Conservation (phyloP, 139 green algal genomes). For the Picochlorum costavermella region DNA sequence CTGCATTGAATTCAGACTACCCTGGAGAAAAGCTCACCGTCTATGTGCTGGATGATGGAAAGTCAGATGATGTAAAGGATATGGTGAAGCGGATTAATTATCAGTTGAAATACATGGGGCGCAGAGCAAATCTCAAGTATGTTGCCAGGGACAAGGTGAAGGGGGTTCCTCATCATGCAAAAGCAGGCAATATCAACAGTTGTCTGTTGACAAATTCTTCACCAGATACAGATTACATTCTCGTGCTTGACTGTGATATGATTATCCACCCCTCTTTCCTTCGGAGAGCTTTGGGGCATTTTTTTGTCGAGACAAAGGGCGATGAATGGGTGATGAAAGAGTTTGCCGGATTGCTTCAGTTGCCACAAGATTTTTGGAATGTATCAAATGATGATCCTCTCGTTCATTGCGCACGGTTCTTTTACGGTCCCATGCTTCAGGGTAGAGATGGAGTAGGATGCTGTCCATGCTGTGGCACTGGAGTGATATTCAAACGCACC, state of each 20-base stretch:
- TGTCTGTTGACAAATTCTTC: background rate
- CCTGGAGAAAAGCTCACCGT: constrained; percentile 14
- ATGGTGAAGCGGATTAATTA: constrained; percentile 3
- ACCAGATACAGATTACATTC: background rate
- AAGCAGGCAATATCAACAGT: constrained; percentile 1
- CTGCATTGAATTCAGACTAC: constrained; percentile 18
- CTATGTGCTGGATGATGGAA: constrained; percentile 15
- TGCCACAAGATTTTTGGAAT: constrained; percentile 3
- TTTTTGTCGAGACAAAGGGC: background rate
- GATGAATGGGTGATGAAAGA: background rate
- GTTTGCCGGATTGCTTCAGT: background rate
- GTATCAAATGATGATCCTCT: background rate
- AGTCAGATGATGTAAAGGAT: background rate
- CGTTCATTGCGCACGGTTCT: background rate
- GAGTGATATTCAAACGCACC: background rate
- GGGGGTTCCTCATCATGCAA: background rate
- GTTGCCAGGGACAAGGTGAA: constrained; percentile 11
- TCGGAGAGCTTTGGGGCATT: background rate
- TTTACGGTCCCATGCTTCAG: constrained; percentile 6
- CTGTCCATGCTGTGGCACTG: background rate
- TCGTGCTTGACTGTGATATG: background rate
- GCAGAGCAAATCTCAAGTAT: constrained; percentile 7
- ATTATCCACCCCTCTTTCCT: background rate
- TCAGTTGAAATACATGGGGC: constrained; percentile 2
- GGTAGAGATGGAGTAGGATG: background rate